A percentile compares a stretch with the other conserved stretches of the same genome.
Conservation (phyloP, 495 filamentous ascomycete genomes). For the Xylaria grammica region DNA sequence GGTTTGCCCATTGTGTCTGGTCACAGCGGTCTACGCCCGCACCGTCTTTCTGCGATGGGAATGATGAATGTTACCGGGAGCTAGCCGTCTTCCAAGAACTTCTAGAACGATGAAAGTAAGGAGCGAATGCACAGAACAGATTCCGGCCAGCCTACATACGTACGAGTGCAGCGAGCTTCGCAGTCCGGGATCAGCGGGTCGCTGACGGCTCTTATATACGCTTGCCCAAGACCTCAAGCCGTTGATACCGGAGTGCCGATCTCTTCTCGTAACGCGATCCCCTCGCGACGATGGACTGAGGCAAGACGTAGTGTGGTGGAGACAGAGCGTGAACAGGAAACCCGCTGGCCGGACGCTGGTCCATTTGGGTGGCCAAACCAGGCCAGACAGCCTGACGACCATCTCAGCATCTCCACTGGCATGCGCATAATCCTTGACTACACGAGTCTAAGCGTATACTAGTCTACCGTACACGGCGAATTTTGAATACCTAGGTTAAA, state of each 20-base stretch:
- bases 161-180: background rate
- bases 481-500: background rate
- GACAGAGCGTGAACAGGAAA: constrained; percentile 1
- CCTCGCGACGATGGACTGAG: background rate
- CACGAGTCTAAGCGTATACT: constrained; percentile 14
- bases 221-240: background rate
- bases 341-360: constrained; percentile 2
- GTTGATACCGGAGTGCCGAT: constrained; percentile 1
- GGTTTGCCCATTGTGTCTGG: constrained; percentile 39
- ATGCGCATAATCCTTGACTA: constrained; percentile 14
- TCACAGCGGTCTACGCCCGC: background rate
- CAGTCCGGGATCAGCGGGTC: constrained; percentile 6
- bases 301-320: constrained; percentile 7
- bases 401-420: constrained; percentile 16
- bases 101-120: background rate
- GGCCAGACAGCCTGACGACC: constrained; percentile 12
- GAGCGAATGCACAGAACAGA: background rate
- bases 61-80: background rate
- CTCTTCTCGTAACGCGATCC: constrained; percentile 5
- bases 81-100: background rate
- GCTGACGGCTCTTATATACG: constrained; percentile 14
- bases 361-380: constrained; percentile 16
- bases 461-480: background rate
- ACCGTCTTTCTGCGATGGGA: background rate
- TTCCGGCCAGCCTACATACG: background rate